These are phyloP conservation scores for Naganishia vishniacii DNA, from an alignment of 768 basidiomycete species.

Conservation along the genomic window DNA sequence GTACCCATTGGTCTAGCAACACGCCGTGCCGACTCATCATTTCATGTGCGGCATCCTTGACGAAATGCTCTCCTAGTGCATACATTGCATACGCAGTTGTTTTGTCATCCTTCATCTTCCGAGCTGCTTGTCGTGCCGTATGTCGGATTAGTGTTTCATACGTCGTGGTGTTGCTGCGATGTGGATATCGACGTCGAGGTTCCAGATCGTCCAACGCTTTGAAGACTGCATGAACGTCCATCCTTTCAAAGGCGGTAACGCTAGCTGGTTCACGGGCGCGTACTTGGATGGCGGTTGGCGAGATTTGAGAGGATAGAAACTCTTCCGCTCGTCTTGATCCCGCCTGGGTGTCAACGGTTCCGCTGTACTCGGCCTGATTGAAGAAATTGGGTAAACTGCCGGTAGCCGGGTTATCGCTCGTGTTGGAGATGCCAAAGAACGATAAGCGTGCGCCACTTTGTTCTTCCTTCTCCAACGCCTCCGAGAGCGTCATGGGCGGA, in stretches of 20 bases:
- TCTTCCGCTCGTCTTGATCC: background rate
- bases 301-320: background rate
- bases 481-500: constrained; percentile 21
- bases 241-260: background rate
- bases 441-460: background rate
- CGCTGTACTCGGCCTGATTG: background rate
- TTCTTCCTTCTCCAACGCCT: constrained; percentile 21
- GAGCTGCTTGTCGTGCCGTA: constrained; percentile 4
- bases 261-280: constrained; percentile 1
- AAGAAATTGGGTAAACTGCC: constrained; percentile 13
- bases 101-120: constrained; percentile 17
- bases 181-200: background rate
- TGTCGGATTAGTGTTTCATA: constrained; percentile 13
- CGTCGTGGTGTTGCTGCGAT: constrained; percentile 12
- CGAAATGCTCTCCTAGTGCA: constrained; percentile 11
- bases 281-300: background rate
- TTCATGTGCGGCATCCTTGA: constrained; percentile 14
- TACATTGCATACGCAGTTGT: background rate
- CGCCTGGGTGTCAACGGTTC: background rate
- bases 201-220: background rate
- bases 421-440: constrained; percentile 20
- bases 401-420: background rate
- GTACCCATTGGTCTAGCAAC: constrained; percentile 16
- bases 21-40: constrained; percentile 13
- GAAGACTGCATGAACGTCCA: background rate